phyloP scores from a whole-genome alignment of 192 early-diverging fungal genomes.

The Podila clonocystis region DNA sequence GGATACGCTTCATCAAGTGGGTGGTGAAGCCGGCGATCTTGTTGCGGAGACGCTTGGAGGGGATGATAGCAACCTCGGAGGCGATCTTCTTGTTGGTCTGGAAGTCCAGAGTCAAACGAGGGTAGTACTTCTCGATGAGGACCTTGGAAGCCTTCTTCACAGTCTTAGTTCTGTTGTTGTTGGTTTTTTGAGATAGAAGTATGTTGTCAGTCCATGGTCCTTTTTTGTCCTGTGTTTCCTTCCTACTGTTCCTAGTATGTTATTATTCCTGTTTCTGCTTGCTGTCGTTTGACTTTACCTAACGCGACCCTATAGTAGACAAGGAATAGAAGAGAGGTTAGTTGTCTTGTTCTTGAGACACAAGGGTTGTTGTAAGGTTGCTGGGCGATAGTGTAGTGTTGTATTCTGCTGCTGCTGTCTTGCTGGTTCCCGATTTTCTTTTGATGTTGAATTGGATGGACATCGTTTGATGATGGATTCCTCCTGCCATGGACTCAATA shows the following conservation, averaged over 20 bases:
- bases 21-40: constrained; percentile 99
- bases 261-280: background rate
- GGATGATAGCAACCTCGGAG: constrained; percentile 97
- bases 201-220: background rate
- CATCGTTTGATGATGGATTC: constrained; percentile 4
- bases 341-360: background rate
- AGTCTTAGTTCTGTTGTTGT: constrained; percentile 89
- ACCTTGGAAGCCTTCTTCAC: constrained; percentile 99
- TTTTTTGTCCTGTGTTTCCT: background rate
- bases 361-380: too few species aligned
- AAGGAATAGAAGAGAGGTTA: background rate
- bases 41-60: constrained; percentile 99
- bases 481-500: background rate
- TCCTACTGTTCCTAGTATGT: background rate
- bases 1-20: constrained; percentile 99
- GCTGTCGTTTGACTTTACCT: background rate
- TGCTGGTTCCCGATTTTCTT: background rate
- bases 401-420: too few species aligned
- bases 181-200: background rate
- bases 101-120: constrained; percentile 98
- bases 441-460: background rate
- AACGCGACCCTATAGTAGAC: background rate
- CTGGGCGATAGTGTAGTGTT: too few species aligned
- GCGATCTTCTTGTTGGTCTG: constrained; percentile 99
- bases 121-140: constrained; percentile 99